Base-by-base conservation (phyloP, 805 yeast genomes). In the Candida ponderosae region DNA sequence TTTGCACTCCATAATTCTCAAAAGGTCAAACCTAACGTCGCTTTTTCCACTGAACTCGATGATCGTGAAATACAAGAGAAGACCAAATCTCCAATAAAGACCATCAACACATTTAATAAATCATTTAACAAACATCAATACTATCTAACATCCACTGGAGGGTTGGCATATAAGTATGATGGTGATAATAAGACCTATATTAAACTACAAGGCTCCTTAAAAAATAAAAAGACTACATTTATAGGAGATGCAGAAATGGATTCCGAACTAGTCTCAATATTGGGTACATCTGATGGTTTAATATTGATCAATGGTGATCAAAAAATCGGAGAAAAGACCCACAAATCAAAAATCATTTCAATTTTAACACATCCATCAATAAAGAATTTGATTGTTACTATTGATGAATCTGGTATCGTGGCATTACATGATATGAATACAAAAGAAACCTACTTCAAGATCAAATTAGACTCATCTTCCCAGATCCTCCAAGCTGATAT, bases 321-420 rank as follows among this genome's bases (percentile, higher is more conserved):
- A 15, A 17, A 29, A 15, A 17, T 29, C 6, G 18, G 18, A 15
- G 14, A 29, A 9, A 7, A n/a, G 6, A 18, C n/a, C 17, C 11
- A 33, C 18, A 9, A 24, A 13, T n/a, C 11, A 3, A 6, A 4
- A 3, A 48, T 57, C 3, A 41, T 51, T 3, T 38, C 53, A 6
- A 46, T 64, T 6, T 35, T 54, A 9, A 51, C 52, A 8, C 70
- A 65, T 40, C 72, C 72, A 1, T 50, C 45, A 17, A 35, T 65
- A 6, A 31, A 45, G 5, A 33, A 51, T 21, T 34, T 66, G n/a
- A 50, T 57, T 35, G 42, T 62, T 2, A 38, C 62, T 0, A 34
- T 64, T n/a, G 53, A 57, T 27, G 20, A 37, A 11, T 45, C 53
- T 23, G 54, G 53, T 9, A 35, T 50, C 6, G 51, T 63, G 53